phyloP scores from a whole-genome alignment of 2,329 filamentous ascomycete genomes.

The Fusarium virguliforme region DNA sequence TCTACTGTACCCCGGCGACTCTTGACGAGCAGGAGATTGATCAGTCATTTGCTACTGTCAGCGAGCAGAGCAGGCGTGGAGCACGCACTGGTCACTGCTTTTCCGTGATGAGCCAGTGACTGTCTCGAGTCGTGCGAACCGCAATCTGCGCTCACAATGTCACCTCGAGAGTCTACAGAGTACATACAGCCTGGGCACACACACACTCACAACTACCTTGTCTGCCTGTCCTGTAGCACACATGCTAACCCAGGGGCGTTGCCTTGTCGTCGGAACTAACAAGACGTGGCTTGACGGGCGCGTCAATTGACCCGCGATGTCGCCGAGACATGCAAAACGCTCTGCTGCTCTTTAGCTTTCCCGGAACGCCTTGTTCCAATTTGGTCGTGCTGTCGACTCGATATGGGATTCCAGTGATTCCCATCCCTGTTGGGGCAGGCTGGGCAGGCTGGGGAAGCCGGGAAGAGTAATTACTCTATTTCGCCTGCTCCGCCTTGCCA shows the following conservation, averaged over 20 bases:
- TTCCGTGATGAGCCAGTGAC: not conserved
- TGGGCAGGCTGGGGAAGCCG: conserved; percentile 19
- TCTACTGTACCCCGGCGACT: conserved; percentile 31
- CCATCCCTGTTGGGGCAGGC: conserved; percentile 39
- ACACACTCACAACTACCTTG: too few species aligned
- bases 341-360: conserved; percentile 30
- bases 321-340: conserved; percentile 50
- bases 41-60: conserved; percentile 32
- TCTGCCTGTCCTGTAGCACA: not conserved
- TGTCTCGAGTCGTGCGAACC: conserved; percentile 21
- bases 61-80: conserved; percentile 7
- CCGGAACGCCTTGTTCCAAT: conserved; percentile 29
- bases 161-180: not conserved
- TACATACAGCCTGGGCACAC: too few species aligned
- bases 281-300: conserved; percentile 41
- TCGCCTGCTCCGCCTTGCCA: conserved; percentile 20
- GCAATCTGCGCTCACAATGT: conserved; percentile 9
- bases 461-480: conserved; percentile 21
- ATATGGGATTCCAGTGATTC: conserved; percentile 46
- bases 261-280: conserved; percentile 33
- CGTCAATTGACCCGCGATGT: conserved; percentile 46
- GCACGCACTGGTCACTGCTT: not conserved
- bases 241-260: conserved; percentile 16
- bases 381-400: conserved; percentile 20
- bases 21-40: conserved; percentile 25